These are phyloP conservation scores for Aspergillus versicolor DNA, from an alignment of 2,329 filamentous ascomycete genomes.

Conservation along the genomic window DNA sequence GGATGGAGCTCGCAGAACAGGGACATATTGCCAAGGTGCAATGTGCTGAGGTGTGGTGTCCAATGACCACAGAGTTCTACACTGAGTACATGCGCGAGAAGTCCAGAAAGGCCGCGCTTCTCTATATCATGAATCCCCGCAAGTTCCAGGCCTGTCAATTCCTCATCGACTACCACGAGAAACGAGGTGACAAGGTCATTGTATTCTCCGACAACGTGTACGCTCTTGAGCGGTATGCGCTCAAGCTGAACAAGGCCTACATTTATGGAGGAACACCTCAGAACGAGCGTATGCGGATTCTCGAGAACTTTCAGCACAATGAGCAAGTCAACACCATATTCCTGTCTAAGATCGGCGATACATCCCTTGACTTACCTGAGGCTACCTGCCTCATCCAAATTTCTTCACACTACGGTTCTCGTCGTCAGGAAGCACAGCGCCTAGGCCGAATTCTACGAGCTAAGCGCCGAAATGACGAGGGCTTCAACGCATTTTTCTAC, in stretches of 20 bases:
- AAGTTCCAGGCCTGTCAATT: conserved; percentile 98
- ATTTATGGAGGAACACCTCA: conserved; percentile 90
- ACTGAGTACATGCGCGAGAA: conserved; percentile 80
- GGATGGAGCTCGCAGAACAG: conserved; percentile 97
- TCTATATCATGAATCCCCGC: conserved; percentile 96
- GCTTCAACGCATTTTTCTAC: conserved; percentile 99
- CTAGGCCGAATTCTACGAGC: conserved; percentile 90
- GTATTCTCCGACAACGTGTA: conserved; percentile 98
- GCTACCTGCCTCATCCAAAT: conserved; percentile 97
- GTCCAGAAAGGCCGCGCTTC: conserved; percentile 63
- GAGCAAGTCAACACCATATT: conserved; percentile 88
- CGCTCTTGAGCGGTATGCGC: conserved; percentile 80
- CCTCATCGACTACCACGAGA: conserved; percentile 96
- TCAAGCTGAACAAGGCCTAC: conserved; percentile 79
- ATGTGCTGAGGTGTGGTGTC: conserved; percentile 98
- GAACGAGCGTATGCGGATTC: conserved; percentile 77
- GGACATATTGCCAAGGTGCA: conserved; percentile 96
- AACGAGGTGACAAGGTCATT: conserved; percentile 93
- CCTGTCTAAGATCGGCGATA: conserved; percentile 95
- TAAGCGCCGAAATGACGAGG: conserved; percentile 94
- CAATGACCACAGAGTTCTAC: conserved; percentile 98
- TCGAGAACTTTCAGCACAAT: conserved; percentile 95
- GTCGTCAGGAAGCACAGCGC: conserved; percentile 92
- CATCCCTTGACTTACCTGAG: conserved; percentile 93
- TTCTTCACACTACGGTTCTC: conserved; percentile 94